Conservation (phyloP, 1,284 basidiomycete genomes). For the Sphagnurus paluster region DNA sequence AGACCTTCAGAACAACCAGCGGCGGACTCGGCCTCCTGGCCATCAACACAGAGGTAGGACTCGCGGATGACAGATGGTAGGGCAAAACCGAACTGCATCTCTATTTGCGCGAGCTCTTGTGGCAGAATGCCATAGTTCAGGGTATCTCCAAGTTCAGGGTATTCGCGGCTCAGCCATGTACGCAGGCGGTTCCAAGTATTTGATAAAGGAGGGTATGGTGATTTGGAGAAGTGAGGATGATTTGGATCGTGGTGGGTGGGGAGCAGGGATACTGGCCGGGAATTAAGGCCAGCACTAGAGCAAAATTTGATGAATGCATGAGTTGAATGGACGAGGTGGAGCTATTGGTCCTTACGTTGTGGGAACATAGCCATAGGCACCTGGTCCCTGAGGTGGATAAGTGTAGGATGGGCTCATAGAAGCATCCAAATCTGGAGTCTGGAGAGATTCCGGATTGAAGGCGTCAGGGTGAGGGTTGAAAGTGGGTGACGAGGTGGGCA, state of each 20-base stretch:
- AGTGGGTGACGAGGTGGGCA: slow-evolving; percentile 69
- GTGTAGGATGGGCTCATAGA: slow-evolving; percentile 56
- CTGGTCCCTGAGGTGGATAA: slow-evolving; percentile 66
- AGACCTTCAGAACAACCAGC: slow-evolving; percentile 86
- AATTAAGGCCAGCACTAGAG: slow-evolving; percentile 39
- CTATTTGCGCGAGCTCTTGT: slow-evolving; percentile 73
- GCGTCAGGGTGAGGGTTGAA: slow-evolving; percentile 54
- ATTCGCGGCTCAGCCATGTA: slow-evolving; percentile 74
- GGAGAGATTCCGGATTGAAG: slow-evolving; percentile 53
- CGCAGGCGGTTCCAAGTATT: slow-evolving; percentile 82
- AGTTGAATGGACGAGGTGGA: slow-evolving; percentile 7
- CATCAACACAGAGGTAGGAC: slow-evolving; percentile 80
- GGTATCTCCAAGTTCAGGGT: slow-evolving; percentile 89
- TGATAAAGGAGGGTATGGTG: slow-evolving; percentile 70
- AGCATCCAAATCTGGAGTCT: slow-evolving; percentile 46
- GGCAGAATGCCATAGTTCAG: slow-evolving; percentile 85
- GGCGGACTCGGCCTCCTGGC: slow-evolving; percentile 85
- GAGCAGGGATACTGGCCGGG: slow-evolving; percentile 57
- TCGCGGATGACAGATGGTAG: slow-evolving; percentile 82
- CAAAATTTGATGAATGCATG: no score
- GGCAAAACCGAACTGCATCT: slow-evolving; percentile 79
- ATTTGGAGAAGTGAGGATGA: slow-evolving; percentile 40
- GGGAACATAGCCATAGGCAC: slow-evolving; percentile 58
- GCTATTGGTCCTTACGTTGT: slow-evolving; percentile 46
- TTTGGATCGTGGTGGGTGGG: slow-evolving; percentile 60